Base-by-base conservation (phyloP, 805 yeast genomes). In the Sporopachydermia quercuum region DNA sequence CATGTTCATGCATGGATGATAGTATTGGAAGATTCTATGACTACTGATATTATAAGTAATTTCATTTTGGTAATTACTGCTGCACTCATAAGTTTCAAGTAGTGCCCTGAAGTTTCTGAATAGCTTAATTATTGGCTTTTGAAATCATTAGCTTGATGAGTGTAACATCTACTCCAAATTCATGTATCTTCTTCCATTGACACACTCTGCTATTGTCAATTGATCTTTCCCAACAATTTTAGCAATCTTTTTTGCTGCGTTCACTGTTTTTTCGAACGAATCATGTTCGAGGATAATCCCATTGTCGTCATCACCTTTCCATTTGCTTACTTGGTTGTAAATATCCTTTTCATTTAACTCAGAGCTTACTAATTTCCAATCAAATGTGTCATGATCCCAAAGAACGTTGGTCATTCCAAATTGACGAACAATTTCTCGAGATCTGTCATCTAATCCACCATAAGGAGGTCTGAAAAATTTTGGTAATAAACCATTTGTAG, bases 381-480 rank as follows among this genome's bases (percentile, higher is more conserved):
- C 97, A 59, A 78, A 77, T 0, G 95, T 74, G 57, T 89, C 97
- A 50, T 70, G 73, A 53, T 85, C 91, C 98, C 97, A 89, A 23
- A 89, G 58, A 17, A 81, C 96, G 3, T 82, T 74, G 50, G 78
- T 85, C 68, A 89, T 70, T 0, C 96, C 95, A 56, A 89, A 80
- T 57, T 78, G 82, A 40, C 87, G 64, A 13, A 84, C 70, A 40
- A 89, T 82, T 2, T 76, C 61, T 42, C 97, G 63, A 1, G 89
- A 80, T 40, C 97, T 63, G 54, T 86, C 78, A 60, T 89, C 98
- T 23, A 84, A 67, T 0, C 94, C 96, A 1, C 97, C 98, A 54
- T 84, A 89, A 1, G 98, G 98, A 0, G 98, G 98, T 48, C 98
- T 70, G 56, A 82, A 89, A 82, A 89, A 89, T 51, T 78, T 79